Base-by-base conservation (phyloP, 2,329 filamentous ascomycete genomes). In the Aureobasidium pullulans region DNA sequence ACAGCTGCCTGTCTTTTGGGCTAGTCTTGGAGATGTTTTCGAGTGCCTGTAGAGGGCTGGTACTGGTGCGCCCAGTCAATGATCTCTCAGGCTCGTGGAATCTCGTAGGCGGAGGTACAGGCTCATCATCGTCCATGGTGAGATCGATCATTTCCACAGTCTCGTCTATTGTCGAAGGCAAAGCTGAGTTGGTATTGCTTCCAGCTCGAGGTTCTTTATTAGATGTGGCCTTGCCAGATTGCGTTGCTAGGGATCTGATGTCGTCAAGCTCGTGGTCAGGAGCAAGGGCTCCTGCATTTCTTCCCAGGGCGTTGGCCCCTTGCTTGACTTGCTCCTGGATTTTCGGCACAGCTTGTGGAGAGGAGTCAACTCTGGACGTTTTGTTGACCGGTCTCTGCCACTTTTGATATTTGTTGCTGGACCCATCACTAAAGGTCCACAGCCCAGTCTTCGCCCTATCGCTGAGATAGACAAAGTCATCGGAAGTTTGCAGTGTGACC, bases 381-480 rank as follows among this genome's bases (percentile, higher is more conserved):
- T 1, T 4, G 13, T 4, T 16, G 47, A 36, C 7, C 13, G 31
- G 19, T 32, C 16, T 40, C 23, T 23, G 23, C 23, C n/a, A 23
- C 31, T 11, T 5, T 8, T 11, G 34, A 47, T 23, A 47, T 19
- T 32, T 54, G 15, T 13, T 39, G 13, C 36, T 46, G 28, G 19
- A 40, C 23, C 19, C 37, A 6, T 29, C 39, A 7, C 43, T 16
- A 15, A 54, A 53, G 28, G 36, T 39, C 49, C 23, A 62, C 13
- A 8, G 39, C 29, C 16, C 57, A 23, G 23, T 23, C 19, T 53
- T 13, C 10, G 34, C 36, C 4, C 31, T 23, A 40, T 37, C 36
- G 5, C 29, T 29, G 19, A 16, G 37, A 19, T n/a, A 28, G 13
- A 31, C 36, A 7, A 39, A 60, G 64, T 69, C 69, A 69, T 7